Conservation (phyloP, 2,329 filamentous ascomycete genomes). For the Pseudogymnoascus sp. region DNA sequence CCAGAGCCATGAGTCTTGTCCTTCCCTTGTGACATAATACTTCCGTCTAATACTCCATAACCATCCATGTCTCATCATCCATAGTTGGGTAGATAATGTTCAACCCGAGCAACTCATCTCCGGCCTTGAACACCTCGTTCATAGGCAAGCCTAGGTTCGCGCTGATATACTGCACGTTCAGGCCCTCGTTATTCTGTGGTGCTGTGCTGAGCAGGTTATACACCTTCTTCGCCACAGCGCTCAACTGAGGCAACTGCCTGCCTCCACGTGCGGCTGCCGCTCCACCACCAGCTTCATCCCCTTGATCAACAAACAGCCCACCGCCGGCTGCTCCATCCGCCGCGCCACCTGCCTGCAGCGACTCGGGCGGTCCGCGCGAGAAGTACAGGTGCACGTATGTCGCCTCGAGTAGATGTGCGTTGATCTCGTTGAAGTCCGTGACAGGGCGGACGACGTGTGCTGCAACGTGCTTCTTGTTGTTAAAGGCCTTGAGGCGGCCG, state of each 20-base stretch:
- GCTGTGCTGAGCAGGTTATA: conserved; percentile 60
- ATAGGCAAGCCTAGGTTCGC: conserved; percentile 55
- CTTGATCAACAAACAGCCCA: conserved; percentile 29
- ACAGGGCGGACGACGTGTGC: conserved; percentile 75
- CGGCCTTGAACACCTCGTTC: conserved; percentile 64
- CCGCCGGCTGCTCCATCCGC: conserved; percentile 22
- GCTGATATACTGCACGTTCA: conserved; percentile 73
- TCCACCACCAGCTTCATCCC: conserved; percentile 28
- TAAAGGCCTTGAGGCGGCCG: conserved; percentile 76
- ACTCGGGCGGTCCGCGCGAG: conserved; percentile 54
- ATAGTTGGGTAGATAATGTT: conserved; percentile 84
- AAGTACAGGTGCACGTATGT: conserved; percentile 82
- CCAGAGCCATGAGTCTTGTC: background rate
- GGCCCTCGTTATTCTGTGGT: conserved; percentile 69
- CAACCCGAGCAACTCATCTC: conserved; percentile 67
- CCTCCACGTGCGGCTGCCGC: conserved; percentile 22
- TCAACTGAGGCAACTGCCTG: conserved; percentile 35
- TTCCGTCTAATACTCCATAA: conserved; percentile 55
- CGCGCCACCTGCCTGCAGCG: conserved; percentile 30
- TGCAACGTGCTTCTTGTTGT: conserved; percentile 72
- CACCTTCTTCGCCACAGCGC: conserved; percentile 56
- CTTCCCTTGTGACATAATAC: background rate
- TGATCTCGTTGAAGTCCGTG: conserved; percentile 82
- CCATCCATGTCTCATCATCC: conserved; percentile 85
- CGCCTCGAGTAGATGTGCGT: conserved; percentile 84